Evolutionary conservation across 2,329 filamentous ascomycete species (phyloP).

Genomic region (Pleomassaria siparia): DNA sequence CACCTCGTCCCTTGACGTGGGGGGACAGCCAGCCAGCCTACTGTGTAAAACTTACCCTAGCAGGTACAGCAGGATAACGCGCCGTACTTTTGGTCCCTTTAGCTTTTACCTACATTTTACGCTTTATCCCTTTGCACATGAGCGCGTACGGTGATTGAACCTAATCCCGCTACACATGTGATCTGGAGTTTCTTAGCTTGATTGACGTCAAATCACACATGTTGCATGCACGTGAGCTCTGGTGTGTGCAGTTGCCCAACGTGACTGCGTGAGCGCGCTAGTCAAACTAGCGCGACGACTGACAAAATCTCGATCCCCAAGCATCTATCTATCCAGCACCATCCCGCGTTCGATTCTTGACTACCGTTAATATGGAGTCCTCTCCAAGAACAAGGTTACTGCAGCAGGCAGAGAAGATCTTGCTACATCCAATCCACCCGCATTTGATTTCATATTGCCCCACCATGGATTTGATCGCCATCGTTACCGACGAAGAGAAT

Average conservation of each 20-base stretch:
- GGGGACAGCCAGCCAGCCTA: too few species aligned
- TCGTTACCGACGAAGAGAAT: constrained; percentile 68
- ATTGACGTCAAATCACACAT: too few species aligned
- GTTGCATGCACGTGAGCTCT: too few species aligned
- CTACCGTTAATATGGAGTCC: constrained; percentile 16
- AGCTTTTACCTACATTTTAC: too few species aligned
- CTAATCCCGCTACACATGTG: too few species aligned
- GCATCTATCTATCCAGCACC: constrained; percentile 3
- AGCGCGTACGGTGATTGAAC: too few species aligned
- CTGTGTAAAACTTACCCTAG: too few species aligned
- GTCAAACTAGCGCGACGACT: constrained; percentile 19
- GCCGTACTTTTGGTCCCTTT: too few species aligned
- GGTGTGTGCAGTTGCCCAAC: constrained; percentile 9
- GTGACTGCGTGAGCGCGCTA: constrained; percentile 32
- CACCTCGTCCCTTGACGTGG: too few species aligned
- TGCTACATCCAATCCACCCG: constrained; percentile 53
- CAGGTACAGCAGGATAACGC: too few species aligned
- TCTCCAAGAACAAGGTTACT: constrained; percentile 25
- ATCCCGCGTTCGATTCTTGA: not conserved
- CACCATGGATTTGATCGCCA: constrained; percentile 78
- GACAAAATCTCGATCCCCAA: constrained; percentile 11
- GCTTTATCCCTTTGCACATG: too few species aligned
- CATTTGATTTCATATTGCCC: constrained; percentile 75
- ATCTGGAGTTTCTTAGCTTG: too few species aligned
- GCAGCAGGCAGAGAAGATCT: constrained; percentile 45